Evolutionary conservation across 495 filamentous ascomycete genomes (phyloP), one percentile per base, ranked within the genome.

Genomic region (Penicillium silybi): DNA sequence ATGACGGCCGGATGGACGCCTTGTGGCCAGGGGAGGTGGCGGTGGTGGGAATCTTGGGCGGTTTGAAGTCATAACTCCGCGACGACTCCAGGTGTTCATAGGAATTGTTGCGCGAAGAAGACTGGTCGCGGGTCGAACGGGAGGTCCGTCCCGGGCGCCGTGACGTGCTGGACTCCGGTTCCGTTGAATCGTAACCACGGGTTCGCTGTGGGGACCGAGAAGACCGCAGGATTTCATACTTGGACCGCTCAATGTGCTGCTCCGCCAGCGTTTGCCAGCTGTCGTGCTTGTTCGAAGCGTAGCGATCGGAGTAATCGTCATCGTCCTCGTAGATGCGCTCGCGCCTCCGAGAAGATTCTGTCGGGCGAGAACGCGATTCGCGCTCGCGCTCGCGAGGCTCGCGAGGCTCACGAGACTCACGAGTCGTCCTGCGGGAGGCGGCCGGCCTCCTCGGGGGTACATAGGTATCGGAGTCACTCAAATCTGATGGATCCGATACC

Each of bases 231-330:
- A 53, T 42, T 27, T 70, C 61, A 39, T 69, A 48, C 44, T 61
- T 66, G 41, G 68, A 64, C 17, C 65, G 64, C 44, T 56, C 56
- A 29, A 79, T 77, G 41, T 79, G 74, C 27, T 76, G 62, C 26
- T 57, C 46, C 0, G 69, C 75, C 2, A 35, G 69, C 43, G 49
- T 48, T 19, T 65, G 54, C 48, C 37, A 63, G 18, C 51, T 35
- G 18, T 46, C 44, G 19, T 41, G 35, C 41, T 59, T 54, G 29
- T 32, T 32, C 37, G 15, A 37, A 20, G 23, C 40, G 18, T 41
- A 54, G 18, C 48, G 54, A 23, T 71, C 66, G 7, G 62, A 61
- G 19, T 62, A 44, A 2, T 66, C 57, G 3, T 68, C 59, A 7
- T 71, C 63, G 7, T 72, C 60, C 4, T 62, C 52, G 41, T 59